Conservation (phyloP, 2,329 filamentous ascomycete species). For the Fusarium pseudograminearum region DNA sequence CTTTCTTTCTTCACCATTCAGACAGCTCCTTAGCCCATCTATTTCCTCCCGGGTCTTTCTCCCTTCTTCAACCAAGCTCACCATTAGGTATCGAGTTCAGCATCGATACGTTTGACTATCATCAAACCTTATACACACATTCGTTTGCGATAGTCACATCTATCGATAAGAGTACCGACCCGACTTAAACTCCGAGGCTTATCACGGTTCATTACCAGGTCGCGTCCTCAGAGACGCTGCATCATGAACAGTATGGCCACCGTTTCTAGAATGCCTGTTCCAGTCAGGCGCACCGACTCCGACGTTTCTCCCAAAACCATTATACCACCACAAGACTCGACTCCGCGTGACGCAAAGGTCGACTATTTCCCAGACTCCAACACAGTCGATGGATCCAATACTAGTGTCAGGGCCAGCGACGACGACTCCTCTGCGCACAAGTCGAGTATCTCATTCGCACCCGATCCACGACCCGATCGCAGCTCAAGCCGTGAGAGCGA, state of each 20-base stretch:
- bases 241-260: slow-evolving; percentile 39
- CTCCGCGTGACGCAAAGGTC: slow-evolving; percentile 7
- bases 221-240: slow-evolving; percentile 8
- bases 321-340: slow-evolving; percentile 35
- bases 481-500: slow-evolving; percentile 45
- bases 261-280: slow-evolving; percentile 37
- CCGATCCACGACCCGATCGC: slow-evolving; percentile 49
- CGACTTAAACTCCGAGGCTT: slow-evolving; percentile 1
- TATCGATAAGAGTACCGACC: slow-evolving; percentile 11
- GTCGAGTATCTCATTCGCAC: slow-evolving; percentile 53
- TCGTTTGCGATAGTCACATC: slow-evolving; percentile 17
- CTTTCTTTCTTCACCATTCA: slow-evolving; percentile 19
- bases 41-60: neutral
- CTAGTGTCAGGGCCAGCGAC: slow-evolving; percentile 45
- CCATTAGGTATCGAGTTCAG: slow-evolving; percentile 8
- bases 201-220: slow-evolving; percentile 5
- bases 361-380: slow-evolving; percentile 49
- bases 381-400: slow-evolving; percentile 44
- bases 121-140: slow-evolving; percentile 8
- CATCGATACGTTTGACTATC: slow-evolving; percentile 19
- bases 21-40: neutral
- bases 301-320: slow-evolving; percentile 59
- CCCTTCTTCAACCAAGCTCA: slow-evolving; percentile 9
- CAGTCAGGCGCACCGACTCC: slow-evolving; percentile 54
- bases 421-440: slow-evolving; percentile 51